Base-by-base conservation (phyloP, 2,329 filamentous ascomycete genomes). In the Sclerotinia minor region DNA sequence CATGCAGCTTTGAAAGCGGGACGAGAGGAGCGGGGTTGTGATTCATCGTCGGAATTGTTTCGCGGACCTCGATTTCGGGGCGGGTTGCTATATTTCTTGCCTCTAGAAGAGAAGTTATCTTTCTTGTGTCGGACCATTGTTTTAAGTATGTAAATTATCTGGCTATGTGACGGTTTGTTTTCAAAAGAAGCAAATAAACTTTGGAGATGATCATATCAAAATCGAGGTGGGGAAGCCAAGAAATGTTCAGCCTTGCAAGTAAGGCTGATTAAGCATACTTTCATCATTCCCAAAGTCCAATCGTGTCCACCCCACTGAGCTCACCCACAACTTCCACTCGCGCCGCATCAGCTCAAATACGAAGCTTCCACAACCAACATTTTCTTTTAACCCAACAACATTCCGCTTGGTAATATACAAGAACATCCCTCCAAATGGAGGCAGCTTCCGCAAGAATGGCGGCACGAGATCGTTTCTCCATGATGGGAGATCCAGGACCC, bases 61-160 rank as follows among this genome's bases (percentile, higher is more conserved):
- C 83, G 82, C 1, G 65, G 65, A 2, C 45, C 58, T 41, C 58
- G 58, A 26, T 32, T 81, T 71, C 87, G 83, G 70, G 87, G 84
- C 19, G 83, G 80, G 69, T 86, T 84, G 73, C 82, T 81, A 75
- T 85, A 85, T 79, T 91, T 92, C 78, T 92, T 93, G 76, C 91
- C 90, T 77, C 72, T 64, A 6, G 84, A 84, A 66, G 85, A 83
- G 77, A 89, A 87, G 74, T 85, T 85, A 80, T 97, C 94, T 80
- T 98, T 98, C 81, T 97, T 98, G 81, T 97, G 94, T 69, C 94
- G 92, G 66, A 97, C 93, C 94, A 97, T 97, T 97, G 19, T 54
- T 75, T 61, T 54, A 26, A 24, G 5, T 52, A 2, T 57, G 49
- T 73, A 44, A 24, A 38, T 44, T 53, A 38, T 45, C 47, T 21